Evolutionary conservation across 805 yeast species (phyloP).

Genomic region (Wickerhamiella domercqiae): DNA sequence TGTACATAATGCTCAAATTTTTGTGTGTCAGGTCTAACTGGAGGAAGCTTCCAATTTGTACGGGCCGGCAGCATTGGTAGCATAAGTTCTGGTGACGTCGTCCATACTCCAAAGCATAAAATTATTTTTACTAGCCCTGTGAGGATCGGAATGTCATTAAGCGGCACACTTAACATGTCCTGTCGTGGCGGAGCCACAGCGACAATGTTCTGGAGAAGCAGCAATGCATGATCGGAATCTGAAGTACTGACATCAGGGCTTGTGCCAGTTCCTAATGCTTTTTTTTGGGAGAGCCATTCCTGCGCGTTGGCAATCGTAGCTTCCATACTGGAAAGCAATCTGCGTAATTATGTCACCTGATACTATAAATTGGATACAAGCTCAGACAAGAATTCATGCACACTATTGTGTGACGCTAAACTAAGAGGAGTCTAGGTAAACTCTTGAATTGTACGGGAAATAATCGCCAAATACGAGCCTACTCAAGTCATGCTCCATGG

Average conservation of each 20-base stretch:
- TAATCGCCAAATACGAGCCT: too few species aligned
- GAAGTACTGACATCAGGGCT: background rate
- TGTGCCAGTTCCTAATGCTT: too few species aligned
- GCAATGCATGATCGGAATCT: conserved; percentile 2
- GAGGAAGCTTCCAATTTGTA: conserved; percentile 6
- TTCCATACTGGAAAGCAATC: too few species aligned
- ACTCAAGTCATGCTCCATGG: too few species aligned
- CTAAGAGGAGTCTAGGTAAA: too few species aligned
- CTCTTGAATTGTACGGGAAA: too few species aligned
- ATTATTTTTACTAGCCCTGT: conserved; percentile 48
- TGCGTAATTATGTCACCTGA: too few species aligned
- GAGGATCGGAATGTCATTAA: conserved; percentile 71
- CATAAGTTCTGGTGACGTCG: conserved; percentile 25
- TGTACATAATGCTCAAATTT: background rate
- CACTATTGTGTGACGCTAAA: too few species aligned
- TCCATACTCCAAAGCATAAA: conserved; percentile 49
- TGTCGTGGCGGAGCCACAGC: background rate
- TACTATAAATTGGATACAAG: too few species aligned
- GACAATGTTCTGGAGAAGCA: conserved; percentile 2
- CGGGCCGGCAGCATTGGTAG: background rate
- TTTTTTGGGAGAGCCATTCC: too few species aligned
- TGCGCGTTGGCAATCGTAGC: too few species aligned
- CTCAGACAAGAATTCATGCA: too few species aligned
- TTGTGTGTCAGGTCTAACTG: background rate
- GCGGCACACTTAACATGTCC: conserved; percentile 39